Evolutionary conservation across 768 basidiomycete genomes (phyloP).

Genomic region (Mrakia hoshinonis): DNA sequence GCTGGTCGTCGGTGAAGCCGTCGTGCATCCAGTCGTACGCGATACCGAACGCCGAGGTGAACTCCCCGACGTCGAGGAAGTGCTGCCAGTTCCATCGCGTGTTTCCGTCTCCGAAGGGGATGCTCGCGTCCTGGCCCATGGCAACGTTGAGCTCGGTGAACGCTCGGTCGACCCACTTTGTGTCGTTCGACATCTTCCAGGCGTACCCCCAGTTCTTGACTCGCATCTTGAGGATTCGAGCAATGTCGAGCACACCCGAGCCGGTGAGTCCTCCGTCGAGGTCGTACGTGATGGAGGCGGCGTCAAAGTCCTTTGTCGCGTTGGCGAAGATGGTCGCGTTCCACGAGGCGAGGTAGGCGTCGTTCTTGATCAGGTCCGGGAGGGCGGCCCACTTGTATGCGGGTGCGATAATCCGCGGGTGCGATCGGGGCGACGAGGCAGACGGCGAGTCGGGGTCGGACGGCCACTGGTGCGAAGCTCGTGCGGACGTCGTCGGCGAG

Average conservation of each 20-base stretch:
- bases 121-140: constrained; percentile 56
- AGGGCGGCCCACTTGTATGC: constrained; percentile 83
- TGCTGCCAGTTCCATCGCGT: constrained; percentile 71
- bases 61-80: constrained; percentile 77
- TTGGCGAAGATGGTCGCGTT: constrained; percentile 84
- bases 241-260: constrained; percentile 84
- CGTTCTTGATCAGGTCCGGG: constrained; percentile 61
- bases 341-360: constrained; percentile 81
- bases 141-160: constrained; percentile 78
- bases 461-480: constrained; percentile 59
- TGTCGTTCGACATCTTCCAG: constrained; percentile 84
- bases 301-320: constrained; percentile 61
- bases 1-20: constrained; percentile 65
- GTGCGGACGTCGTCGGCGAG: constrained; percentile 45
- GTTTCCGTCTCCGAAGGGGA: constrained; percentile 56
- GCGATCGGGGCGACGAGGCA: constrained; percentile 60
- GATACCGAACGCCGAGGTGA: constrained; percentile 77
- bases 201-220: constrained; percentile 89
- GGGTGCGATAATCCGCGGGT: constrained; percentile 87
- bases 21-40: constrained; percentile 97
- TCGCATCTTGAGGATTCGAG: constrained; percentile 78
- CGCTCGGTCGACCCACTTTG: constrained; percentile 76
- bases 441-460: constrained; percentile 56
- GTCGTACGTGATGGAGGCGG: constrained; percentile 59
- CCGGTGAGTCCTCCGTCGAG: constrained; percentile 57